Evolutionary conservation across 2,329 filamentous ascomycete genomes (phyloP).

Genomic region (Beauveria bassiana): DNA sequence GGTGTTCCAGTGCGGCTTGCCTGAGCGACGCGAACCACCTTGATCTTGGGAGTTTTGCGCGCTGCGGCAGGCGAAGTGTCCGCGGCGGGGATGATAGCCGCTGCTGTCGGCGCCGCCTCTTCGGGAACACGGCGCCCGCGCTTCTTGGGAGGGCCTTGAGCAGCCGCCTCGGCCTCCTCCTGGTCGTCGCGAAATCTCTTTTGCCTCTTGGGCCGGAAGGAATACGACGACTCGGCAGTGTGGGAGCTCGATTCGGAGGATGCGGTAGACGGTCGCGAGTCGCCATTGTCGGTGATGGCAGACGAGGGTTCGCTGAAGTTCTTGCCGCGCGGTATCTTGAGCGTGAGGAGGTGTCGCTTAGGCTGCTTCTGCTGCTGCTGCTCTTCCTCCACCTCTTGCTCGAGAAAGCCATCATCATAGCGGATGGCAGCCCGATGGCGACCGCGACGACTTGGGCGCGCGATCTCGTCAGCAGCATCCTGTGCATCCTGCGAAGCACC

Average conservation of each 20-base stretch:
- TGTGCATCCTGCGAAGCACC: constrained; percentile 20
- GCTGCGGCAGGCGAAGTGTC: constrained; percentile 10
- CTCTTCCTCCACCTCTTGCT: constrained; percentile 16
- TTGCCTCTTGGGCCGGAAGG: constrained; percentile 47
- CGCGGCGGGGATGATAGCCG: not conserved
- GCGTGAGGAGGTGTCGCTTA: constrained; percentile 26
- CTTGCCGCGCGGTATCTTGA: constrained; percentile 34
- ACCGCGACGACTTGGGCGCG: constrained; percentile 15
- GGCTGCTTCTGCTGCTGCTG: constrained; percentile 20
- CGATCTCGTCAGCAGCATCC: constrained; percentile 15
- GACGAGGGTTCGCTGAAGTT: constrained; percentile 31
- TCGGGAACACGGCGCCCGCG: constrained; percentile 19
- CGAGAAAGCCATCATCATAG: constrained; percentile 8
- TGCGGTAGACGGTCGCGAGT: constrained; percentile 44
- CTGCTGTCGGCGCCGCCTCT: not conserved
- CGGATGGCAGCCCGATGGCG: constrained; percentile 7
- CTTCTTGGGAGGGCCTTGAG: constrained; percentile 32
- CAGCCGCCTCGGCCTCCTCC: constrained; percentile 30
- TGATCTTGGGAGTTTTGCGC: constrained; percentile 32
- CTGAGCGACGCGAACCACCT: constrained; percentile 26
- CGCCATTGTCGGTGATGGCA: constrained; percentile 33
- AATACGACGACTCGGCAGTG: constrained; percentile 43
- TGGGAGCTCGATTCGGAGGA: constrained; percentile 44
- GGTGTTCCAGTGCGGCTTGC: constrained; percentile 24
- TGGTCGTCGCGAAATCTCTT: constrained; percentile 45